A percentile compares a stretch with the other conserved stretches of the same genome.
Evolutionary conservation across 768 basidiomycete species (phyloP).

Genomic region (Leccinum rimulosum): DNA sequence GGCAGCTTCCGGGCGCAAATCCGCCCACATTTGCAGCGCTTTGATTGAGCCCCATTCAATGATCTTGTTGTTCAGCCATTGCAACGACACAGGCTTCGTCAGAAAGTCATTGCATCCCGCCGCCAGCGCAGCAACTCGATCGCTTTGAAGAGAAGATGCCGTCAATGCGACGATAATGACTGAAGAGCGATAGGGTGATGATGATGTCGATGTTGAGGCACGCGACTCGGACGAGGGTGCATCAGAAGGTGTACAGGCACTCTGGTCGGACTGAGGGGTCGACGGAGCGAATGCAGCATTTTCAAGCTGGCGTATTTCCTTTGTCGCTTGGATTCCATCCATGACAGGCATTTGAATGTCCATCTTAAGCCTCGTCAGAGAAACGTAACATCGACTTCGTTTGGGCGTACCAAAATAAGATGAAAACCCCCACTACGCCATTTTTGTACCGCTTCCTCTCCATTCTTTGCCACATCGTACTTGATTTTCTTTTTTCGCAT

Average conservation of each 20-base stretch:
- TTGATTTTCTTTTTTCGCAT: slow-evolving; percentile 96
- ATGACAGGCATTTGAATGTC: slow-evolving; percentile 99
- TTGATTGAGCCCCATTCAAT: slow-evolving; percentile 99
- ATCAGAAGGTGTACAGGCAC: slow-evolving; percentile 52
- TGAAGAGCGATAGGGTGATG: slow-evolving; percentile 79
- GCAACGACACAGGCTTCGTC: slow-evolving; percentile 92
- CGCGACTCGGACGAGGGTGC: slow-evolving; percentile 46
- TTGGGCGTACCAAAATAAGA: slow-evolving; percentile 77
- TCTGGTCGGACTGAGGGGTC: slow-evolving; percentile 59
- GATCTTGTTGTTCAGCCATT: slow-evolving; percentile 97
- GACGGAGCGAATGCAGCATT: slow-evolving; percentile 66
- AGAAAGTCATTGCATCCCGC: slow-evolving; percentile 99
- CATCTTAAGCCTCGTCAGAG: slow-evolving; percentile 63
- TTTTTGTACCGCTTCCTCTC: slow-evolving; percentile 92
- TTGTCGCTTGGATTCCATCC: slow-evolving; percentile 97
- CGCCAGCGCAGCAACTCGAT: slow-evolving; percentile 94
- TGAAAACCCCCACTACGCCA: slow-evolving; percentile 94
- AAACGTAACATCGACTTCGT: not conserved
- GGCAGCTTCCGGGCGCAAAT: slow-evolving; percentile 61
- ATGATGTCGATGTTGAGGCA: slow-evolving; percentile 38
- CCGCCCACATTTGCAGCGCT: slow-evolving; percentile 90
- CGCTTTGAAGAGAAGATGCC: slow-evolving; percentile 90
- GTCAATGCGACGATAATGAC: slow-evolving; percentile 99
- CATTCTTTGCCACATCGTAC: slow-evolving; percentile 91
- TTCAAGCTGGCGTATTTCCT: slow-evolving; percentile 88